Base-by-base conservation (phyloP, 805 yeast species). In the Wickerhamomyces sydowiorum region DNA sequence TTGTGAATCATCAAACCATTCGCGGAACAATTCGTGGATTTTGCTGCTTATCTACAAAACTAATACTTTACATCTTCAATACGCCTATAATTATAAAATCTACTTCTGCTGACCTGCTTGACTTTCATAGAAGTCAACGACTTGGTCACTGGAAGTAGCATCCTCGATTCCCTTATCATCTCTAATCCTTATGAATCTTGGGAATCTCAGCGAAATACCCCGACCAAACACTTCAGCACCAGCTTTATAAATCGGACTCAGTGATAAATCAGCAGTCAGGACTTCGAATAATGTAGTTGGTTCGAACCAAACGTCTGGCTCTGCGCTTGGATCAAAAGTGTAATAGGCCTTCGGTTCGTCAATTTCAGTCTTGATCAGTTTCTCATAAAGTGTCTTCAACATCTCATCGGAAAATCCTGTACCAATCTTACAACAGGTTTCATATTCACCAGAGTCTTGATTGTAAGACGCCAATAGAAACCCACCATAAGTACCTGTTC, bases 401-500 rank as follows among this genome's bases (percentile, higher is more conserved):
- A 80, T 75, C 49, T 83, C 97, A 50, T 93, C 99, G 32, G 89
- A 78, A 57, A 93, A 93, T 0, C 99, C 99, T 1, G 99, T 93
- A 37, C 99, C 99, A 42, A 95, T 90, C 61, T 93, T 93, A 67
- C 99, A 93, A 33, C 95, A 83, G 0, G 97, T 86, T 62, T 93
- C 98, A 59, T 76, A 88, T 55, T 90, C 97, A 19, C 95, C 98
- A 0, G 88, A 76, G 44, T 91, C 96, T 42, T 80, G 80, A 56
- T 93, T 93, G 58, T 88, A 91, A 24, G 95, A 83, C 0, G 96
- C 98, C 39, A 93, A 69, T 31, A 93, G 62, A 56, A 90, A 93
- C 3, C 98, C 99, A 40, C 99, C 99, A 60, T 91, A 93, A 46
- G 84, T 75, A 10, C 96, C 96, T 0, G 98, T 90, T 57, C 99